Base-by-base conservation (phyloP, 148 eudicot species). In the Vaccinium vitisidaea region DNA sequence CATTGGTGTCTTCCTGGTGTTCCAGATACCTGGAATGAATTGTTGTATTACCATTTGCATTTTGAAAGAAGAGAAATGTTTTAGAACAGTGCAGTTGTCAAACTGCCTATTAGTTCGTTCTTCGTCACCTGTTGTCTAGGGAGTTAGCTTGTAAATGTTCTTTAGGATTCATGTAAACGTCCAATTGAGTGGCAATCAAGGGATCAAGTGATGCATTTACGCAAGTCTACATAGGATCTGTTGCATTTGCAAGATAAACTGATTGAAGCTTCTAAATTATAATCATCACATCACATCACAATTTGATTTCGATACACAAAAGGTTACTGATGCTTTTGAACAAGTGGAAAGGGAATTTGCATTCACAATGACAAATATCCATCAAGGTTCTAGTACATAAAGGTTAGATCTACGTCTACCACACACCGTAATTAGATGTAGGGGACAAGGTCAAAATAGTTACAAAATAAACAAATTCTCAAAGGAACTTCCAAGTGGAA, bases 1-100 rank as follows among this genome's bases (percentile, higher is more conserved):
- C 99, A 97, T 83, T 97, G 99, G 98, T 97, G 99, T 85, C 96
- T 97, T 83, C 99, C 99, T 52, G 99, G 99, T 1, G 93, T 97
- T 82, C 99, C 99, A 18, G 99, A 96, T 91, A 85, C 86, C 71
- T 96, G 99, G 99, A 96, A 96, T 80, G 91, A 96, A 83, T 86
- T 94, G 82, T 83, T 96, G 87, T 96, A 92, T 89, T 86, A 86
- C 86, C 87, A 93, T 78, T 87, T 94, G 86, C 87, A 85, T 81
- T 80, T 85, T 14, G 83, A 52, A 81, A 85, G 67, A 83, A 70
- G 80, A 86, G 78, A 36, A 82, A 70, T 77, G 52, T 86, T 25
- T 48, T 82, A 82, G 82, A 39, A 48, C 49, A 36, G 3, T 16
- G 3, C 23, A 14, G 21, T 80, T 80, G 6, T 58, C 32, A 18